Percentiles rank a stretch among this genome's conserved stretches.
These are phyloP conservation scores for Kuraishia floccosa DNA, from an alignment of 805 yeast species.

Conservation along the genomic window DNA sequence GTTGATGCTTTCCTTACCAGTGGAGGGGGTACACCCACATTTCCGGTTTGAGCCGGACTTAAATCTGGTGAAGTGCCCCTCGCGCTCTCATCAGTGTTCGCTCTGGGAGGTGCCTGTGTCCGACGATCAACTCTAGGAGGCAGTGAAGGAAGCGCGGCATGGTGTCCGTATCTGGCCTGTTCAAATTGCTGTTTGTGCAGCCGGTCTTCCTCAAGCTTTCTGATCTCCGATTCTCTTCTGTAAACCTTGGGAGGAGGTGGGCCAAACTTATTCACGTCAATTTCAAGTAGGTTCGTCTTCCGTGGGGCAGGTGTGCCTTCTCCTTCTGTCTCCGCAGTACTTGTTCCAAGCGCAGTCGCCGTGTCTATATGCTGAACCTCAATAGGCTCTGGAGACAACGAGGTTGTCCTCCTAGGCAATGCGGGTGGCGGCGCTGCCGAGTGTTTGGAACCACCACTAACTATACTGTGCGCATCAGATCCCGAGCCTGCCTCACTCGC, in stretches of 20 bases:
- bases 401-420: constrained; percentile 6
- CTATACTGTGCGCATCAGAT: neutral
- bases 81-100: neutral
- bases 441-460: neutral
- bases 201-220: constrained; percentile 10
- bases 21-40: neutral
- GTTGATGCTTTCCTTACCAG: neutral
- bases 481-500: neutral
- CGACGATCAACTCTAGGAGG: neutral
- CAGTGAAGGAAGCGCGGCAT: too few relatives aligned
- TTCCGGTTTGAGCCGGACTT: neutral
- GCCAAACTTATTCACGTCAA: constrained; percentile 25
- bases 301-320: neutral
- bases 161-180: too few relatives aligned
- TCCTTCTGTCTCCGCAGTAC: constrained; percentile 1
- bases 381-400: neutral
- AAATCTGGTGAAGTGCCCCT: neutral
- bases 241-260: constrained; percentile 35
- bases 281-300: constrained; percentile 16
- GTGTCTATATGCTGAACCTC: too few relatives aligned
- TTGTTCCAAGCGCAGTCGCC: constrained; percentile 1
- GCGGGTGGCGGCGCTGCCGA: constrained; percentile 12
- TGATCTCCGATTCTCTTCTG: constrained; percentile 12
- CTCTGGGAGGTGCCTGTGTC: neutral
- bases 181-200: neutral